Base-by-base conservation (phyloP, 148 eudicot species). In the Selenicereus undatus region DNA sequence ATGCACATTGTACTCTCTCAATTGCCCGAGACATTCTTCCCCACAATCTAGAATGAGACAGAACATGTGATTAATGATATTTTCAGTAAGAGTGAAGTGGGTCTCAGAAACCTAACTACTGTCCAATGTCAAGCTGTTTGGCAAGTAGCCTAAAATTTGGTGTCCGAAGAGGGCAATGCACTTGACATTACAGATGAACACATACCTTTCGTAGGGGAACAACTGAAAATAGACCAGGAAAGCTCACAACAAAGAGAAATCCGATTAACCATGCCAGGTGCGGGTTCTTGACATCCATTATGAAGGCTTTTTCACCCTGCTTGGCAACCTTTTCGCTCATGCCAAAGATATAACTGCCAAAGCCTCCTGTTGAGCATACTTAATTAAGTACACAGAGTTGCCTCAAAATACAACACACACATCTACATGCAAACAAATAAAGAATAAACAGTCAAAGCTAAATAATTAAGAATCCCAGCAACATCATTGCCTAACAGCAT, bases 181-280 rank as follows among this genome's bases (percentile, higher is more conserved):
- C 26, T 6, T 10, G 11, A 60, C 43, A n/a, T 18, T 36, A 62
- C 26, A 36, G 54, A 62, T 32, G 21, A 26, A 32, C 24, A 30
- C 82, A 74, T 84, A 90, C 97, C 97, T 93, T 93, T 8, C 97
- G 89, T 24, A 93, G 93, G 58, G 97, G 97, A 56, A 93, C 93
- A 27, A 93, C 97, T 7, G 95, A 89, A 36, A 91, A 93, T 39
- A 94, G 91, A 50, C 98, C 98, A 76, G 91, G 87, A 78, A 93
- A 94, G 86, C 98, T 94, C 73, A 94, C 98, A 79, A 91, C 87
- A 77, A 94, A 90, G 9, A 94, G 91, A 85, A 94, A 94, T 17
- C 89, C 97, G 32, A 94, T 89, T 90, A 94, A 87, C 98, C 97
- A 93, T 68, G 84, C 86, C 35, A 91, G 71, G 1, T 78, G 26